Percentiles rank a stretch among this genome's conserved stretches.
Evolutionary conservation across 1,139 yeast species (phyloP).

Genomic region (Trichomonascaceae sp.): DNA sequence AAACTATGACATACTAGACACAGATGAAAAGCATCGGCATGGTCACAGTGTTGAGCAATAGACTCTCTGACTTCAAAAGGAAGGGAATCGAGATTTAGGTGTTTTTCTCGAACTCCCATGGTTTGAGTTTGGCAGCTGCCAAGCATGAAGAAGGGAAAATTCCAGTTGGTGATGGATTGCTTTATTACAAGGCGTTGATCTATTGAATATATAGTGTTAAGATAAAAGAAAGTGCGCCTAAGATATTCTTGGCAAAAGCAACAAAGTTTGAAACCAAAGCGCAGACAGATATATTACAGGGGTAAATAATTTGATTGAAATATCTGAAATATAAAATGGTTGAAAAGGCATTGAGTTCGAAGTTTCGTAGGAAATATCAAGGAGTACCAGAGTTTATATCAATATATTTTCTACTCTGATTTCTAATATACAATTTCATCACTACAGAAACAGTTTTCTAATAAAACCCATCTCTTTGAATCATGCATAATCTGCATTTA

Average conservation of each 20-base stretch:
- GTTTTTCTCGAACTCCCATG: not conserved
- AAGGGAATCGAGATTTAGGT: conserved; percentile 20
- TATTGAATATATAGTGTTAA: not conserved
- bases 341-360: too few species aligned
- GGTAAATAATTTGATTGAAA: not conserved
- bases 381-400: too few species aligned
- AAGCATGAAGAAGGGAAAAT: not conserved
- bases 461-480: not conserved
- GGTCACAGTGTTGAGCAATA: conserved; percentile 21
- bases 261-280: not conserved
- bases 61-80: conserved; percentile 32
- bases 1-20: conserved; percentile 16
- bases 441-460: too few species aligned
- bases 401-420: too few species aligned
- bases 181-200: not conserved
- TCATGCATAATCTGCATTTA: not conserved
- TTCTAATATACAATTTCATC: too few species aligned
- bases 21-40: conserved; percentile 24
- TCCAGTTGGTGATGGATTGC: not conserved
- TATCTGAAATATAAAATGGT: not conserved
- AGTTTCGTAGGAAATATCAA: too few species aligned
- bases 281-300: not conserved
- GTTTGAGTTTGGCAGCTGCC: not conserved
- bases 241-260: not conserved
- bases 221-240: too few species aligned